A percentile compares a stretch with the other conserved stretches of the same genome.
Evolutionary conservation across 305 asterid genomes (phyloP).

Genomic region (Fraxinus sp.): DNA sequence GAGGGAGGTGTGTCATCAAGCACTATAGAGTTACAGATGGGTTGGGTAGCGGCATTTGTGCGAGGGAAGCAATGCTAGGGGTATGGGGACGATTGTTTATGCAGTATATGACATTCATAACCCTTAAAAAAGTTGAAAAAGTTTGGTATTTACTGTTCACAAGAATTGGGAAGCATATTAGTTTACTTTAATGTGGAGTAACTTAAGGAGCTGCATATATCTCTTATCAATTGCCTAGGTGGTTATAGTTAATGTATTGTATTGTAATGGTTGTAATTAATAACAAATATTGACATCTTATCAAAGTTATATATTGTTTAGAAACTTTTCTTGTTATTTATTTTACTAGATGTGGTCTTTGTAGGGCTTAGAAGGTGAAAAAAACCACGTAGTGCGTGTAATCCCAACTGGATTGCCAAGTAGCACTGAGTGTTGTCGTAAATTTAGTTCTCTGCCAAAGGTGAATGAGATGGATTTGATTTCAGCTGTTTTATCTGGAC

Average conservation of each 20-base stretch:
- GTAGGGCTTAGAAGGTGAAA: slow-evolving; percentile 52
- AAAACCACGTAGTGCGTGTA: slow-evolving; percentile 47
- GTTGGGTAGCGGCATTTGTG: background rate
- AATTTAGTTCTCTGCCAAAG: slow-evolving; percentile 44
- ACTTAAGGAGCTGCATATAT: background rate
- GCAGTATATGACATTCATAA: background rate
- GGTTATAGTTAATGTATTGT: background rate
- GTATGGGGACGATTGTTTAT: slow-evolving; percentile 1
- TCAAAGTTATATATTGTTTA: slow-evolving; percentile 7
- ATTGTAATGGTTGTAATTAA: background rate
- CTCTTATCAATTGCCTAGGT: background rate
- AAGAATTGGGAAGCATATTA: background rate
- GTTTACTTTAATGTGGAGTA: background rate
- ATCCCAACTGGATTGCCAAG: slow-evolving; percentile 52
- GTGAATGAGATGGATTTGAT: slow-evolving; percentile 74
- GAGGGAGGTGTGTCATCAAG: slow-evolving; percentile 6
- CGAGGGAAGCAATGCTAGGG: background rate
- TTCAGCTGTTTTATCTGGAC: slow-evolving; percentile 73
- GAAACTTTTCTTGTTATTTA: slow-evolving; percentile 17
- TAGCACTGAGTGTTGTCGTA: slow-evolving; percentile 33
- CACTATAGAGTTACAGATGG: background rate
- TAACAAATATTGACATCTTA: slow-evolving; percentile 4
- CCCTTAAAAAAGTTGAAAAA: slow-evolving; percentile 6
- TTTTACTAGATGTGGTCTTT: slow-evolving; percentile 18
- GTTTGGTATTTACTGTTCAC: background rate